Percentiles rank a stretch among this genome's conserved stretches.
These are phyloP conservation scores for Globomyces sp. DNA, from an alignment of 371 early-diverging fungal genomes.

Conservation along the genomic window DNA sequence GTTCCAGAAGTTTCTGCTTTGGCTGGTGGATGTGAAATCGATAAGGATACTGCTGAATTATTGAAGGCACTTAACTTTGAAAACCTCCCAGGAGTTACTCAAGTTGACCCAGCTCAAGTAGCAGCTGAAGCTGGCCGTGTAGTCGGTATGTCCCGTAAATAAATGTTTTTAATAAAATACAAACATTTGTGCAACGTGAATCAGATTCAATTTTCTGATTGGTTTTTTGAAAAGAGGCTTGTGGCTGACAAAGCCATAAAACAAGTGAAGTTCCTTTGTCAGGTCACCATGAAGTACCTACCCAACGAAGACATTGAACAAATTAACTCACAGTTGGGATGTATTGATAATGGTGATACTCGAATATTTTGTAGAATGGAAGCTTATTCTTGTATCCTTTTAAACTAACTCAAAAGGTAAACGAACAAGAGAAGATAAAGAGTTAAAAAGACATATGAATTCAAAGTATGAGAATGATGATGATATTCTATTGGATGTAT, in stretches of 20 bases:
- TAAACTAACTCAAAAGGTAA: conserved; percentile 61
- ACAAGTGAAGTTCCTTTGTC: neutral
- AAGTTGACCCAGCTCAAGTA: conserved; percentile 31
- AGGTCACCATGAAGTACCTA: conserved; percentile 58
- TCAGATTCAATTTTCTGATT: too few species aligned
- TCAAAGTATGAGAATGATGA: conserved; percentile 65
- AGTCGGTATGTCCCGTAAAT: conserved; percentile 7
- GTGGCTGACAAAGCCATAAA: neutral
- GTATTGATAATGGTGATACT: conserved; percentile 57
- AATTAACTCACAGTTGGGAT: conserved; percentile 58
- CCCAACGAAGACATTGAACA: conserved; percentile 53
- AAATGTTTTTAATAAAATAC: too few species aligned
- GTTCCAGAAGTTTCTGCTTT: conserved; percentile 99
- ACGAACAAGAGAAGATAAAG: conserved; percentile 85
- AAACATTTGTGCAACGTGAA: too few species aligned
- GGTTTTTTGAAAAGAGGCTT: too few species aligned
- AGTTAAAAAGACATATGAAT: conserved; percentile 79
- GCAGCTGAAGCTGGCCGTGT: conserved; percentile 25
- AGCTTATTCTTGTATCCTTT: conserved; percentile 75
- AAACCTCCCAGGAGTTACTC: conserved; percentile 41
- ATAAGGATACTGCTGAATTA: conserved; percentile 91
- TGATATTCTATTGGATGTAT: conserved; percentile 23
- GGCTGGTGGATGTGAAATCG: conserved; percentile 94
- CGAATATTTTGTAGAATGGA: conserved; percentile 75
- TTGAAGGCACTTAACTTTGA: conserved; percentile 96